Evolutionary conservation across 495 filamentous ascomycete species (phyloP).

Genomic region (Viridothelium virens): DNA sequence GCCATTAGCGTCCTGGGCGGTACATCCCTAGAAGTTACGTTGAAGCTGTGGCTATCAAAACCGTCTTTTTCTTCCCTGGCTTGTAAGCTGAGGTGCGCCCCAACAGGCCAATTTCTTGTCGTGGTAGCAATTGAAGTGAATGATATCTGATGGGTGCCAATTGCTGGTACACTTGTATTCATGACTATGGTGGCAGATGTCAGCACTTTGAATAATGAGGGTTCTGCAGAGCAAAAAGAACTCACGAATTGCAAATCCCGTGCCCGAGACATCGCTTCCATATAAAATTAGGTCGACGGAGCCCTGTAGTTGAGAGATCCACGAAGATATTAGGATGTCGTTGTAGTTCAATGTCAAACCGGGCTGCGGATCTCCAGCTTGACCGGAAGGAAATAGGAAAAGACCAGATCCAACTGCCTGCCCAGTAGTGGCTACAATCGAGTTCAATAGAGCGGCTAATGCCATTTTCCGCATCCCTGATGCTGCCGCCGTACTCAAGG

Average conservation of each 20-base stretch:
- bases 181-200: not conserved
- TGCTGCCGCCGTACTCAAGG: not conserved
- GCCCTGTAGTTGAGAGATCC: not conserved
- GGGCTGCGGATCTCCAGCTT: not conserved
- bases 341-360: not conserved
- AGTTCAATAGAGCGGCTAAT: not conserved
- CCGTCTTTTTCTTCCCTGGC: not conserved
- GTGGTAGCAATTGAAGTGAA: not conserved
- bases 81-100: not conserved
- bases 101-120: not conserved
- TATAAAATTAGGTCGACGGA: not conserved
- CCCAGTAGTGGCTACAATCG: not conserved
- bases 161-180: constrained; percentile 3
- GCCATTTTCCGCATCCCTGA: not conserved
- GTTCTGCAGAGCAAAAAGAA: not conserved
- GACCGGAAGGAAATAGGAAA: not conserved
- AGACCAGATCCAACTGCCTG: not conserved
- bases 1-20: constrained; percentile 2
- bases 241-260: not conserved
- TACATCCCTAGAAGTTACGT: not conserved
- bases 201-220: not conserved
- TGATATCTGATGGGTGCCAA: not conserved
- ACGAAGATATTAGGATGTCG: constrained; percentile 3
- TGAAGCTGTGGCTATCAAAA: constrained; percentile 5
- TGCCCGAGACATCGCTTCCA: not conserved